These are phyloP conservation scores for Trichosporon ovoides DNA, from an alignment of 1,284 basidiomycete genomes.

Conservation along the genomic window DNA sequence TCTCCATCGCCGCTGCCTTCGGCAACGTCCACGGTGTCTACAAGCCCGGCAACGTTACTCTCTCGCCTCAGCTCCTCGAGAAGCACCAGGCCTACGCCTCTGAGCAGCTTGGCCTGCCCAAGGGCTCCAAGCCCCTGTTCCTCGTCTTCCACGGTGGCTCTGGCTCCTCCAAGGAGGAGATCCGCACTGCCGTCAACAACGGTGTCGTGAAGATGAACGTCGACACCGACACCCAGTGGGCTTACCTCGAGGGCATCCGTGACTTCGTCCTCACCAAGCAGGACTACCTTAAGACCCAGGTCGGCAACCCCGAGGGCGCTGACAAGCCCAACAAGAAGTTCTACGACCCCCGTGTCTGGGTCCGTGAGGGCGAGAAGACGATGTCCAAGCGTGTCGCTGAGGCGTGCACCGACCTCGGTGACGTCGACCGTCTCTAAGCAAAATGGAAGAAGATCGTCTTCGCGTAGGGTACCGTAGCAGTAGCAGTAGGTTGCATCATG, in stretches of 20 bases:
- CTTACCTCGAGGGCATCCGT: constrained; percentile 84
- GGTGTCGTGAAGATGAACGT: constrained; percentile 99
- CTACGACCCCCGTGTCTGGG: constrained; percentile 96
- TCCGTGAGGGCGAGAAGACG: constrained; percentile 97
- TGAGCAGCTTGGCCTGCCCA: constrained; percentile 62
- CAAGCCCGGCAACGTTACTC: constrained; percentile 88
- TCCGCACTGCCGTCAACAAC: constrained; percentile 80
- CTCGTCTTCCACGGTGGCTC: constrained; percentile 99
- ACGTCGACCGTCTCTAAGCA: constrained; percentile 53
- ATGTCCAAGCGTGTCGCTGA: constrained; percentile 80
- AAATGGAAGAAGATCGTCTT: neutral
- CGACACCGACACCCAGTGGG: constrained; percentile 65
- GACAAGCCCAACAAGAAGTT: constrained; percentile 98
- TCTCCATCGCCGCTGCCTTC: constrained; percentile 87
- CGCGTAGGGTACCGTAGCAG: neutral
- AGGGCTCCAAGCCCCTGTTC: constrained; percentile 66
- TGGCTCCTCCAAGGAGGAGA: constrained; percentile 95
- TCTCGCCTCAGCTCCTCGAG: constrained; percentile 84
- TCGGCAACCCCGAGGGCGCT: constrained; percentile 86
- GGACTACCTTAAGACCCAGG: constrained; percentile 78
- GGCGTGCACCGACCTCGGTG: constrained; percentile 84
- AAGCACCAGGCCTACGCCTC: constrained; percentile 84
- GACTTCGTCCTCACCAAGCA: constrained; percentile 80
- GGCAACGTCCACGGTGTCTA: constrained; percentile 96
- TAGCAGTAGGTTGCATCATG: constrained; percentile 6